phyloP scores from a whole-genome alignment of 371 early-diverging fungal species.

The Syncephalastrum racemosum region DNA sequence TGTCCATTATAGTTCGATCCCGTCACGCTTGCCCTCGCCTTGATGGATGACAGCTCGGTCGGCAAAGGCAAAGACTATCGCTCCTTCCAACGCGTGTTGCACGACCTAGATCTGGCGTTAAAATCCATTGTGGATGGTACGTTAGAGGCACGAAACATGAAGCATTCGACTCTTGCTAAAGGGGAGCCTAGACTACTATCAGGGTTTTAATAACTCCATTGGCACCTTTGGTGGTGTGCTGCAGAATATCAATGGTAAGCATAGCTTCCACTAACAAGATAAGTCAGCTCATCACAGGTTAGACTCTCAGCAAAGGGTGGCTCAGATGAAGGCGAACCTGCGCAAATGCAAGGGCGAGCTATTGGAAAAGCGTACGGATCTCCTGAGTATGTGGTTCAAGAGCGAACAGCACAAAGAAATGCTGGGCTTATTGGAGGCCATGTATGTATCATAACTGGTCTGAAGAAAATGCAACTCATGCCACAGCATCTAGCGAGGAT shows the following conservation, averaged over 20 bases:
- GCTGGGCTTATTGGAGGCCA: conserved; percentile 70
- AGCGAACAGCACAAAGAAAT: conserved; percentile 86
- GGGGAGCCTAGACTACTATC: conserved; percentile 74
- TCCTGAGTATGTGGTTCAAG: conserved; percentile 78
- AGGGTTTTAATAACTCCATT: conserved; percentile 89
- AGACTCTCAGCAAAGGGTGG: conserved; percentile 65
- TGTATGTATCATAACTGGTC: conserved; percentile 44
- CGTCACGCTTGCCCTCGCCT: conserved; percentile 79
- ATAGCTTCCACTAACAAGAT: conserved; percentile 7
- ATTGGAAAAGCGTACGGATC: conserved; percentile 69
- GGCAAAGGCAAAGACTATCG: conserved; percentile 76
- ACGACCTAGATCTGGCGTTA: conserved; percentile 80
- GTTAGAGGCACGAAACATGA: neutral
- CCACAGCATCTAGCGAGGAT: conserved; percentile 65
- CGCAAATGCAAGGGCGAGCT: conserved; percentile 71
- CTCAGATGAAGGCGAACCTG: conserved; percentile 67
- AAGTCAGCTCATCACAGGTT: conserved; percentile 16
- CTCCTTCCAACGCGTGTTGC: conserved; percentile 68
- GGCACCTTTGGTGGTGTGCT: conserved; percentile 90
- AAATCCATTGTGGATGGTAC: conserved; percentile 87
- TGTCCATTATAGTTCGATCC: conserved; percentile 77
- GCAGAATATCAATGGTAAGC: conserved; percentile 77
- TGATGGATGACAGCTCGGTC: conserved; percentile 84
- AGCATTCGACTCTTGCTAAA: neutral
- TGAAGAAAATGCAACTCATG: neutral